Percentiles rank a stretch among this genome's conserved stretches.
These are phyloP conservation scores for Quillaja saponaria DNA, from an alignment of 306 rosid genomes.

Conservation along the genomic window DNA sequence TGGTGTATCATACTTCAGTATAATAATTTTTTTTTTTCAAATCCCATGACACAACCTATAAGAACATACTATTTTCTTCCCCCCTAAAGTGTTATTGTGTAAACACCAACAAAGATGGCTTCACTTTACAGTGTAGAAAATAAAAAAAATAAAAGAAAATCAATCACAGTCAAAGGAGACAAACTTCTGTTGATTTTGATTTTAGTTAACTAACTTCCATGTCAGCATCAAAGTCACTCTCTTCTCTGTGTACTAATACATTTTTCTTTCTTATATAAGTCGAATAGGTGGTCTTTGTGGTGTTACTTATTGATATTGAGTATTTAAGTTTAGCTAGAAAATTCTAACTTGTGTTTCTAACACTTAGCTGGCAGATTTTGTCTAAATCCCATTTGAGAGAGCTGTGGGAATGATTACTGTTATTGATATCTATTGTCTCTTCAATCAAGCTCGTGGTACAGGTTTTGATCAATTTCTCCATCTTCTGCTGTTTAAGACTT, in stretches of 20 bases:
- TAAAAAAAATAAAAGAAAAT: background rate
- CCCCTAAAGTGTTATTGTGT: too few relatives aligned
- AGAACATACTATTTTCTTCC: too few relatives aligned
- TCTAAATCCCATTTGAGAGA: constrained; percentile 76
- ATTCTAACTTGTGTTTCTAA: constrained; percentile 31
- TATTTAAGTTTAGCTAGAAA: constrained; percentile 9
- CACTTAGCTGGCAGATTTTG: constrained; percentile 89
- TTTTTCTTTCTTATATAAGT: constrained; percentile 8
- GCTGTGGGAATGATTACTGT: constrained; percentile 93
- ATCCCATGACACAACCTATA: background rate
- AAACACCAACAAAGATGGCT: too few relatives aligned
- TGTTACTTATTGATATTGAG: background rate
- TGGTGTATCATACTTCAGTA: background rate
- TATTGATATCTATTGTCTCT: constrained; percentile 84
- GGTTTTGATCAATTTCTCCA: constrained; percentile 43
- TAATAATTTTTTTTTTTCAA: background rate
- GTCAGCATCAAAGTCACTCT: constrained; percentile 5
- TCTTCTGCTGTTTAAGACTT: constrained; percentile 16
- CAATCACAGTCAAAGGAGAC: constrained; percentile 5
- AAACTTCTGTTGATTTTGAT: background rate
- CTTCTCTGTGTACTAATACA: background rate
- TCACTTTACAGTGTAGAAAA: background rate
- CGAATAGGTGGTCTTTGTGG: background rate
- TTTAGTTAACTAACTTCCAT: constrained; percentile 12
- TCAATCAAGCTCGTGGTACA: constrained; percentile 99